Evolutionary conservation across 257 asterid species (phyloP).

Genomic region (Apocynum venetum): DNA sequence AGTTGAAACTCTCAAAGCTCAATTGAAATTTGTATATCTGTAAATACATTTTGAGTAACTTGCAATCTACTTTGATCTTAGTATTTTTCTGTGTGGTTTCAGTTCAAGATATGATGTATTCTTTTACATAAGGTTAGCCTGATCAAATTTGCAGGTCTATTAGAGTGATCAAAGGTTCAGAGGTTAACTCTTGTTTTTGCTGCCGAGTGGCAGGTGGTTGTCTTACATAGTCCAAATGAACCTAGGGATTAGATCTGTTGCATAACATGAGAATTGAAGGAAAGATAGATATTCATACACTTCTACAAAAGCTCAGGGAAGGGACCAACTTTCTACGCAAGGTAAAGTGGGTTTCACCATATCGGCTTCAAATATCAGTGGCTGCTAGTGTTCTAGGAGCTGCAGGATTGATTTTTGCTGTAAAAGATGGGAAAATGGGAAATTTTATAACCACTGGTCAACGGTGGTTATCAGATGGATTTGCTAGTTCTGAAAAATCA

Average conservation of each 20-base stretch:
- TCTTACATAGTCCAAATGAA: background rate
- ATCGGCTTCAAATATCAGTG: slow-evolving; percentile 41
- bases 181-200: background rate
- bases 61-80: no score
- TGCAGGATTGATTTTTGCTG: slow-evolving; percentile 41
- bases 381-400: slow-evolving; percentile 55
- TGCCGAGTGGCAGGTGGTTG: background rate
- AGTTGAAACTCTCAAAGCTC: background rate
- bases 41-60: background rate
- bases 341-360: slow-evolving; percentile 16
- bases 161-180: background rate
- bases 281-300: slow-evolving; percentile 24
- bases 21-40: background rate
- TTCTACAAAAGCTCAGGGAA: slow-evolving; percentile 27
- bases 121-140: background rate
- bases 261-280: slow-evolving; percentile 39
- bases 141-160: background rate
- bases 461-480: slow-evolving; percentile 19
- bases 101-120: background rate
- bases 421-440: slow-evolving; percentile 34
- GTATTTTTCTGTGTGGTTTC: background rate
- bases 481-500: slow-evolving; percentile 18
- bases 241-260: background rate
- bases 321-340: slow-evolving; percentile 27
- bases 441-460: slow-evolving; percentile 14